Conservation (phyloP, 2,329 filamentous ascomycete species). For the Pleomassaria siparia region DNA sequence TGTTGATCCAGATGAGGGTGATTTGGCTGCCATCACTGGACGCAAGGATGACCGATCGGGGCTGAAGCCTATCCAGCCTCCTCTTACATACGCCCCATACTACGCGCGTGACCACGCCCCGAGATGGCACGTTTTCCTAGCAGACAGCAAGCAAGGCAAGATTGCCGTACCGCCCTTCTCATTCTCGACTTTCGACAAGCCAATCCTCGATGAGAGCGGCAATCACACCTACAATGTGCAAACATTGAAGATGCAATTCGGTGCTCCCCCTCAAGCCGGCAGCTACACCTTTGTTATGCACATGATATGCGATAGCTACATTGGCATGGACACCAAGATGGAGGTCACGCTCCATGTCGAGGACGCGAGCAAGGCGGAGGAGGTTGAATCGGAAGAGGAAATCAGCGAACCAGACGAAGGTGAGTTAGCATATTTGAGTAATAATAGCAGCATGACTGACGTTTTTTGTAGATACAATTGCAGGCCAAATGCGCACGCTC, state of each 20-base stretch:
- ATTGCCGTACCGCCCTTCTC: constrained; percentile 95
- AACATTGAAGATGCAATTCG: constrained; percentile 95
- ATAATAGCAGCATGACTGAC: constrained; percentile 23
- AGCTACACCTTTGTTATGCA: constrained; percentile 96
- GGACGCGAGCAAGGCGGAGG: constrained; percentile 80
- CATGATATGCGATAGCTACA: constrained; percentile 89
- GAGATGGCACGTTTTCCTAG: constrained; percentile 91
- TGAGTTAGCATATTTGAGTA: constrained; percentile 52
- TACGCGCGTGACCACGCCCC: constrained; percentile 87
- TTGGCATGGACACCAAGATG: constrained; percentile 90
- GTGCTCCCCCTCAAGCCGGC: constrained; percentile 86
- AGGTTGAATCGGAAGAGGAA: constrained; percentile 83
- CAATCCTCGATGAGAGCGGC: constrained; percentile 75
- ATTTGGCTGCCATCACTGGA: constrained; percentile 80
- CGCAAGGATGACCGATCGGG: constrained; percentile 68
- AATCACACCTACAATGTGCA: constrained; percentile 93
- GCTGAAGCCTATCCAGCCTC: constrained; percentile 69
- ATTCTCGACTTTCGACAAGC: constrained; percentile 91
- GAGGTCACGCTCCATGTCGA: constrained; percentile 88
- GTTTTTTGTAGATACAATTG: constrained; percentile 70
- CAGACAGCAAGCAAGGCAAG: constrained; percentile 90
- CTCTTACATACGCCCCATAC: constrained; percentile 87
- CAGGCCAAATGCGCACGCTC: constrained; percentile 85
- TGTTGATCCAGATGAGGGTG: constrained; percentile 87
- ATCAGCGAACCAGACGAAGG: constrained; percentile 98